Evolutionary conservation across 139 green algal genomes (phyloP).

Genomic region (Chlamydomonas schloesseri): DNA sequence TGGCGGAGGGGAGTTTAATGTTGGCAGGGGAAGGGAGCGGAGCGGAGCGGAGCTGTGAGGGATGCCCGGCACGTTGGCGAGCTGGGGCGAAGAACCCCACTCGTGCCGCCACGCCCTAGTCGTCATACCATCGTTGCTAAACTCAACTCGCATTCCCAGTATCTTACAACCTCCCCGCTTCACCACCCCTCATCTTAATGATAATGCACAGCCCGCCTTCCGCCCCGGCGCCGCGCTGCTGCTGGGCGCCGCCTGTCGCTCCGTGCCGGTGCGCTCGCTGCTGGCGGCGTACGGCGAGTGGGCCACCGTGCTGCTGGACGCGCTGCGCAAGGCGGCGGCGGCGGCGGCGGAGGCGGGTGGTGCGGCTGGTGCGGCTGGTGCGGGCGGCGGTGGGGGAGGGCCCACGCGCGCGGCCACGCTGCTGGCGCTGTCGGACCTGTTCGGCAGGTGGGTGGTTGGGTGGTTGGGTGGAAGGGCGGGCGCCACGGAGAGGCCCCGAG

Average conservation of each 20-base stretch:
- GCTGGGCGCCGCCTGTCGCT: slow-evolving; percentile 19
- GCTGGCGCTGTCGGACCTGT: slow-evolving; percentile 43
- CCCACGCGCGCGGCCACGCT: slow-evolving; percentile 2
- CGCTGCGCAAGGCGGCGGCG: slow-evolving; percentile 16
- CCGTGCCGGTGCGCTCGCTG: neutral
- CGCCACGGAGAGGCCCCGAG: too few species aligned
- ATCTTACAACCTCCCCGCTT: neutral
- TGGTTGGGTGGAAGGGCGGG: neutral
- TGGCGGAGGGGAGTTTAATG: too few species aligned
- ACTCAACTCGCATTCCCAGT: neutral
- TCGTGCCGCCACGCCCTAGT: neutral
- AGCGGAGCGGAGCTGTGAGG: too few species aligned
- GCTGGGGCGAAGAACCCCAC: neutral
- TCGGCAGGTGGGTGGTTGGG: slow-evolving; percentile 3
- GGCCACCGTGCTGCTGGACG: slow-evolving; percentile 42
- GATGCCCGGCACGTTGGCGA: too few species aligned
- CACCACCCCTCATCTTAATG: too few species aligned
- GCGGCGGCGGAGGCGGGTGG: slow-evolving; percentile 30
- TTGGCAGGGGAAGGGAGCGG: too few species aligned
- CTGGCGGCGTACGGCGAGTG: slow-evolving; percentile 36
- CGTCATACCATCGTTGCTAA: too few species aligned
- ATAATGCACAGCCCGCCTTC: slow-evolving; percentile 23
- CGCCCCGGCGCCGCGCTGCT: slow-evolving; percentile 23
- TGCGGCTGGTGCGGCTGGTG: neutral
- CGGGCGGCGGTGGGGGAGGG: neutral